Evolutionary conservation across 495 filamentous ascomycete genomes (phyloP), one percentile per base, ranked within the genome.

Genomic region (Neurospora sp.): DNA sequence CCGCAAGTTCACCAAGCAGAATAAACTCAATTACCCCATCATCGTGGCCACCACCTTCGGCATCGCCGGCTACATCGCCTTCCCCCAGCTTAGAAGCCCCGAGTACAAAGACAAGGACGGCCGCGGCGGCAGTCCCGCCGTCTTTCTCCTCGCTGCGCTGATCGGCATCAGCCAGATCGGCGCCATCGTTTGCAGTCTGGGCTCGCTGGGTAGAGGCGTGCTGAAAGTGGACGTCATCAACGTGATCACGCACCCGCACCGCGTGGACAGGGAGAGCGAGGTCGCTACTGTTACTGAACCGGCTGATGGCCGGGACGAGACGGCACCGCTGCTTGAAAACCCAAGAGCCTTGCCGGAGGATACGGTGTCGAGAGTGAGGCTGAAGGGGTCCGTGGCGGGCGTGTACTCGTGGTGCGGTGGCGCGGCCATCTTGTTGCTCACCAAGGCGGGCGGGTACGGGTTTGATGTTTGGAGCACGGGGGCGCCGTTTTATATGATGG

Each of bases 81-180:
- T 99, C 78, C 92, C 90, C 1, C 78, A 84, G 18, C 81, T 97
- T 5, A 78, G 83, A 8, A 94, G 88, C 75, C 94, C 94, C 2
- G 89, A 94, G 75, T 88, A 86, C 69, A 86, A 85, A 69, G 82
- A 90, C 68, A 81, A 82, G 0, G 78, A 86, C 16, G 86, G 86
- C 18, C 82, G 88, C 27, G 86, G 88, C 69, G 91, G 91, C 8
- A 89, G 83, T 44, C 84, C 88, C 0, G 86, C 81, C 14, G 89
- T 95, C 3, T 94, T 97, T 77, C 53, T 92, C n/a, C 85, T 93
- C 20, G 93, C 93, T 71, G 88, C 89, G 3, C 78, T 97, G 14
- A 85, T 98, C 27, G 96, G 96, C 3, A 86, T 96, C 70, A 93
- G 91, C 74, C 96, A 99, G 81, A 98, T 99, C 71, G 96, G 95